A percentile compares a stretch with the other conserved stretches of the same genome.
Conservation (phyloP, 176 grass and related monocot genomes). For the Pontederia paniculata region DNA sequence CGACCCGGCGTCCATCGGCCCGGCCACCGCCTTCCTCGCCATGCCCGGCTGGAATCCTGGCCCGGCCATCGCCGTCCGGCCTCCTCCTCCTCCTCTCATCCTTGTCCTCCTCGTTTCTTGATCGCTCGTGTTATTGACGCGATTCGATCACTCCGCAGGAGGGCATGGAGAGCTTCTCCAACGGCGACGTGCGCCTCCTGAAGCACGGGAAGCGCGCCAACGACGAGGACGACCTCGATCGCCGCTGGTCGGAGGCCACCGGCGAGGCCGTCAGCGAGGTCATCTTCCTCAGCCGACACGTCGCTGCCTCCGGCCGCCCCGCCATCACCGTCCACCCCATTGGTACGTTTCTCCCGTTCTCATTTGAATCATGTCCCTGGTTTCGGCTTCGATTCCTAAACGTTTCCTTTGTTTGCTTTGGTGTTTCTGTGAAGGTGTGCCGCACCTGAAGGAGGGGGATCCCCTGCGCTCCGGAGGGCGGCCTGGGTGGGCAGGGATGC, state of each 20-base stretch:
- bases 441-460: constrained; percentile 70
- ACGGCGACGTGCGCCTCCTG: constrained; percentile 42
- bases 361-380: background rate
- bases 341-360: constrained; percentile 23
- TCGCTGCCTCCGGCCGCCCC: constrained; percentile 44
- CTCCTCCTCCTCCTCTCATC: background rate
- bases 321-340: constrained; percentile 89
- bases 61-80: constrained; percentile 36
- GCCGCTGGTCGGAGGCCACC: constrained; percentile 46
- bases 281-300: constrained; percentile 72
- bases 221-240: constrained; percentile 56
- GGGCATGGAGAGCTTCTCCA: constrained; percentile 46
- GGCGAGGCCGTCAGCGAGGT: constrained; percentile 49
- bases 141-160: constrained; percentile 24
- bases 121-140: background rate
- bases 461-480: constrained; percentile 61
- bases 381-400: background rate
- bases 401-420: background rate
- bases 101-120: background rate
- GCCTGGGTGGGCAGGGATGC: constrained; percentile 69
- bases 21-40: constrained; percentile 59
- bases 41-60: constrained; percentile 64
- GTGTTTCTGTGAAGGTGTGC: constrained; percentile 41
- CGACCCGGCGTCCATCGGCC: constrained; percentile 61
- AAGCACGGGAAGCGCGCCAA: constrained; percentile 53